Conservation (phyloP, 2,329 filamentous ascomycete species). For the Aspergillus flavus region DNA sequence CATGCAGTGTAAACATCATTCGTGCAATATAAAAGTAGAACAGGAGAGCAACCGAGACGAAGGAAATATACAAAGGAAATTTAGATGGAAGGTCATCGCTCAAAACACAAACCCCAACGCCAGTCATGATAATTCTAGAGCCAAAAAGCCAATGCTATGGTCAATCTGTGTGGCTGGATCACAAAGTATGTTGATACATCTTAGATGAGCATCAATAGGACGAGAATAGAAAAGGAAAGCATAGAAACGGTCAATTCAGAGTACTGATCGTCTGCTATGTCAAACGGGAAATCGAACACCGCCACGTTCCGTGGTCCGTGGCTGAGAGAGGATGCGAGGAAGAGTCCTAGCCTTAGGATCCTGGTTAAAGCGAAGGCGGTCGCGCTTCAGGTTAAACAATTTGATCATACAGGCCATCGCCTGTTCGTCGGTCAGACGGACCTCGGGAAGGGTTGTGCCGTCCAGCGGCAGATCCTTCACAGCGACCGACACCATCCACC, state of each 20-base stretch:
- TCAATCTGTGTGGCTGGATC: slow-evolving; percentile 2
- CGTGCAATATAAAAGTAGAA: not conserved
- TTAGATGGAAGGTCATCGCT: not conserved
- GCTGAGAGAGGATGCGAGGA: slow-evolving; percentile 22
- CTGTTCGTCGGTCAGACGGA: slow-evolving; percentile 21
- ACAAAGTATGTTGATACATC: not conserved
- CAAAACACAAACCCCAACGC: not conserved
- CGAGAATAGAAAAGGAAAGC: not conserved
- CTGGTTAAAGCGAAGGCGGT: slow-evolving; percentile 22
- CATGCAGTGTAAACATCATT: not conserved
- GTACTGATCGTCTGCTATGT: not conserved
- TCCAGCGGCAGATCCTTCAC: slow-evolving; percentile 20
- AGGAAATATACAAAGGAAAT: not conserved
- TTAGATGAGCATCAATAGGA: slow-evolving; percentile 1
- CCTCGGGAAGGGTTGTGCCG: slow-evolving; percentile 5
- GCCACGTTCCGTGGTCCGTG: slow-evolving; percentile 16
- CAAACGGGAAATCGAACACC: slow-evolving; percentile 23
- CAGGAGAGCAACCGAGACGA: not conserved
- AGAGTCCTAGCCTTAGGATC: slow-evolving; percentile 22
- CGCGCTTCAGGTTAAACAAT: slow-evolving; percentile 23
- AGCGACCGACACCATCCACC: slow-evolving; percentile 23
- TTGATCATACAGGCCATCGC: slow-evolving; percentile 24
- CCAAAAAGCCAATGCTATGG: not conserved
- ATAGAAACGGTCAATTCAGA: not conserved
- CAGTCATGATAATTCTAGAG: not conserved